Percentiles rank a stretch among this genome's conserved stretches.
phyloP scores from a whole-genome alignment of 1,284 basidiomycete genomes.

The Apiotrichum mycotoxinovorans region DNA sequence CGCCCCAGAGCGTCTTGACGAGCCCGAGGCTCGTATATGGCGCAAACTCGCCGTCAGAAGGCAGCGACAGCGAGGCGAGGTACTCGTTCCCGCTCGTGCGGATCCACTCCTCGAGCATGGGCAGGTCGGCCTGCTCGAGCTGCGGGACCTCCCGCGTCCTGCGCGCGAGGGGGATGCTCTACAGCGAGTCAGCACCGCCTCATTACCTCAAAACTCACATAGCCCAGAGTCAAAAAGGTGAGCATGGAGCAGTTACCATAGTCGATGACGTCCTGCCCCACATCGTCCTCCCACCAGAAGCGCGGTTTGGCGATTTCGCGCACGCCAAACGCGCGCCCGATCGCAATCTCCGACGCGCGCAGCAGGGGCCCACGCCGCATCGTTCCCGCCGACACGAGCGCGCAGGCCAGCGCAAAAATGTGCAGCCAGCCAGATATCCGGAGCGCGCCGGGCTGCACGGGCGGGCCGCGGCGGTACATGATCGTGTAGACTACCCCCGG shows the following conservation, averaged over 20 bases:
- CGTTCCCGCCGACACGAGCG: slow-evolving; percentile 18
- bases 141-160: slow-evolving; percentile 28
- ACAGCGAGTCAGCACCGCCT: slow-evolving; percentile 10
- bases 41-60: slow-evolving; percentile 17
- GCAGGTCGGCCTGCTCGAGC: slow-evolving; percentile 38
- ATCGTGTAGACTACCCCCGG: slow-evolving; percentile 35
- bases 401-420: not conserved
- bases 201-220: slow-evolving; percentile 35
- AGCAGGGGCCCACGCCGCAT: slow-evolving; percentile 44
- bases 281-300: slow-evolving; percentile 10
- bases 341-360: slow-evolving; percentile 27
- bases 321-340: slow-evolving; percentile 42
- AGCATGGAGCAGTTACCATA: slow-evolving; percentile 42
- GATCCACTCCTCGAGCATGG: slow-evolving; percentile 37
- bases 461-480: slow-evolving; percentile 16
- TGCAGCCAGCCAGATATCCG: slow-evolving; percentile 12
- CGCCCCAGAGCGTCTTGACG: slow-evolving; percentile 33
- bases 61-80: slow-evolving; percentile 5
- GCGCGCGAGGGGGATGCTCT: slow-evolving; percentile 32
- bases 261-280: slow-evolving; percentile 35
- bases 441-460: not conserved
- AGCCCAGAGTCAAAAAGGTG: slow-evolving; percentile 37
- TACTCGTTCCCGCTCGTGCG: slow-evolving; percentile 20
- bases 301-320: slow-evolving; percentile 8
- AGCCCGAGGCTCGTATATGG: slow-evolving; percentile 27